Conservation (phyloP, 2,329 filamentous ascomycete genomes). For the Alternaria sp. region DNA sequence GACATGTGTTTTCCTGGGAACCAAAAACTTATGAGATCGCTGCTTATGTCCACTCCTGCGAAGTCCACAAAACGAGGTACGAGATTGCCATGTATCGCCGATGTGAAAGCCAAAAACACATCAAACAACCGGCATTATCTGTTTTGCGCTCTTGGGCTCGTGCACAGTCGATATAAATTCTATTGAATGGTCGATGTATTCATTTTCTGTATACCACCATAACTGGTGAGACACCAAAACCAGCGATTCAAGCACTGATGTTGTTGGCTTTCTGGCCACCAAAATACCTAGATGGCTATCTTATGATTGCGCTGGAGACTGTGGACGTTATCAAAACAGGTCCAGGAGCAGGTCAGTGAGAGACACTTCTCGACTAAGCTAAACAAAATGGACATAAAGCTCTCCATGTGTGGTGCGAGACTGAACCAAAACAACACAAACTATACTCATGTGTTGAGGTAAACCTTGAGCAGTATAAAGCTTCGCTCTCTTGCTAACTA, state of each 20-base stretch:
- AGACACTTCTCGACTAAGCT: not conserved
- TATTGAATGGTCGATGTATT: not conserved
- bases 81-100: not conserved
- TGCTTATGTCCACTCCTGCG: not conserved
- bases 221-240: not conserved
- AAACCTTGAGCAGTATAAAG: not conserved
- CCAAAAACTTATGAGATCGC: not conserved
- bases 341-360: not conserved
- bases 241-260: not conserved
- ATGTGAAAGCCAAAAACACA: accelerated
- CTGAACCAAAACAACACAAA: not conserved
- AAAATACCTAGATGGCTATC: not conserved
- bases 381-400: no score
- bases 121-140: accelerated
- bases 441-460: not conserved
- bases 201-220: no score
- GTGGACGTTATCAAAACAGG: not conserved
- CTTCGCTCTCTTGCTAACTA: not conserved
- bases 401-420: not conserved
- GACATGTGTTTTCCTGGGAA: not conserved
- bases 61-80: not conserved
- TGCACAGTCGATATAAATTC: not conserved
- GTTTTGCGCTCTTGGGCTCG: not conserved
- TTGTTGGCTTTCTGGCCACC: not conserved
- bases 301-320: not conserved